phyloP scores from a whole-genome alignment of 768 basidiomycete genomes.

The Serendipita sp. region DNA sequence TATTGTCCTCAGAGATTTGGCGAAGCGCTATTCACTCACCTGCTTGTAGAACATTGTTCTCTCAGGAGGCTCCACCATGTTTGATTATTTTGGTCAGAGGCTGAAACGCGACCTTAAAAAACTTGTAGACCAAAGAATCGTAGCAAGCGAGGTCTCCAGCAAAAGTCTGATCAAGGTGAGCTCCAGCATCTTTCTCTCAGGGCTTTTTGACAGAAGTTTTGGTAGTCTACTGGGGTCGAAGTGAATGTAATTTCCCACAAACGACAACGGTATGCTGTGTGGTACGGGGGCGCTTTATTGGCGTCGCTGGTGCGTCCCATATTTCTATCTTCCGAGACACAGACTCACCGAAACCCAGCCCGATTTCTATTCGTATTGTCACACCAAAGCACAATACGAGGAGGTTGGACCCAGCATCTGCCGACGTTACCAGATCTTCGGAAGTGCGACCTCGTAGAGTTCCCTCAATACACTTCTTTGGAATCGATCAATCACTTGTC shows the following conservation, averaged over 20 bases:
- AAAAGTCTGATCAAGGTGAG: conserved; percentile 62
- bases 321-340: conserved; percentile 3
- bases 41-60: conserved; percentile 79
- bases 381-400: conserved; percentile 88
- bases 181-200: background rate
- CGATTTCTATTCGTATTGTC: conserved; percentile 88
- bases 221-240: conserved; percentile 85
- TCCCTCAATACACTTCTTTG: background rate
- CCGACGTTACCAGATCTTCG: conserved; percentile 85
- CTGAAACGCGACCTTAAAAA: conserved; percentile 91
- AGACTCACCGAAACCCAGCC: conserved; percentile 34
- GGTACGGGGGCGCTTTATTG: conserved; percentile 92
- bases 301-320: conserved; percentile 61
- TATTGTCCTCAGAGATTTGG: conserved; percentile 15
- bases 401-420: conserved; percentile 86
- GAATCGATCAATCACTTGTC: background rate
- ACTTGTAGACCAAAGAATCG: conserved; percentile 78
- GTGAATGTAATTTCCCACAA: conserved; percentile 98
- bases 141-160: conserved; percentile 54
- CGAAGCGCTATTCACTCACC: background rate
- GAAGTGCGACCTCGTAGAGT: conserved; percentile 38
- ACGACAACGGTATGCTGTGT: conserved; percentile 93
- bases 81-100: conserved; percentile 94
- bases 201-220: too few species aligned
- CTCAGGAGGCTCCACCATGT: conserved; percentile 97